Conservation (phyloP, 169 alveolate species). For the Sarcocystis neurona region DNA sequence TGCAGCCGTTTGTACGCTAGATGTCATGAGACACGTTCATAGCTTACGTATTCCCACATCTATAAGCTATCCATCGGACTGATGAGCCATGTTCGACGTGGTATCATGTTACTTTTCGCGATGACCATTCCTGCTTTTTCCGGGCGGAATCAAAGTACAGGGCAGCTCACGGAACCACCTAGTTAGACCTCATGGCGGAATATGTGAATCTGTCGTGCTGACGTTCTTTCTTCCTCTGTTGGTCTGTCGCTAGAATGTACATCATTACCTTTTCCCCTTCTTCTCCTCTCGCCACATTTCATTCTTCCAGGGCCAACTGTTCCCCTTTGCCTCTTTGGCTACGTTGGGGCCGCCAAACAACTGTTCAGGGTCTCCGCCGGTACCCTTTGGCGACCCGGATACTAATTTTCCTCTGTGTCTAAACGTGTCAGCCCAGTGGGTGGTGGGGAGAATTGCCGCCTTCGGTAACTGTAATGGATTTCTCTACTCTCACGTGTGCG, state of each 20-base stretch:
- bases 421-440: conserved; percentile 43
- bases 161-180: background rate
- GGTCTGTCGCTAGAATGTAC: background rate
- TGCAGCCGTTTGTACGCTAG: too few relatives aligned
- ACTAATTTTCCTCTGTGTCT: conserved; percentile 45
- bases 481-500: conserved; percentile 43
- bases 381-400: conserved; percentile 29
- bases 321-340: conserved; percentile 53
- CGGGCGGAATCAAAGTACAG: too few relatives aligned
- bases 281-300: background rate
- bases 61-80: too few relatives aligned
- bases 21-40: too few relatives aligned
- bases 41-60: too few relatives aligned
- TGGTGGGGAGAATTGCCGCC: conserved; percentile 26
- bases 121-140: too few relatives aligned
- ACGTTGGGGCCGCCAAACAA: conserved; percentile 33
- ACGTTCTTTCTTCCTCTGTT: background rate
- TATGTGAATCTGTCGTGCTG: background rate
- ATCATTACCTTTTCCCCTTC: too few relatives aligned
- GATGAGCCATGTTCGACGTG: too few relatives aligned
- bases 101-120: too few relatives aligned
- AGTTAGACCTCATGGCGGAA: background rate
- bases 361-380: conserved; percentile 47
- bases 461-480: conserved; percentile 48
- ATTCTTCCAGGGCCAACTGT: conserved; percentile 43